Evolutionary conservation across 1,284 basidiomycete species (phyloP), one percentile per base, ranked within the genome.

Genomic region (Irpex sp.): DNA sequence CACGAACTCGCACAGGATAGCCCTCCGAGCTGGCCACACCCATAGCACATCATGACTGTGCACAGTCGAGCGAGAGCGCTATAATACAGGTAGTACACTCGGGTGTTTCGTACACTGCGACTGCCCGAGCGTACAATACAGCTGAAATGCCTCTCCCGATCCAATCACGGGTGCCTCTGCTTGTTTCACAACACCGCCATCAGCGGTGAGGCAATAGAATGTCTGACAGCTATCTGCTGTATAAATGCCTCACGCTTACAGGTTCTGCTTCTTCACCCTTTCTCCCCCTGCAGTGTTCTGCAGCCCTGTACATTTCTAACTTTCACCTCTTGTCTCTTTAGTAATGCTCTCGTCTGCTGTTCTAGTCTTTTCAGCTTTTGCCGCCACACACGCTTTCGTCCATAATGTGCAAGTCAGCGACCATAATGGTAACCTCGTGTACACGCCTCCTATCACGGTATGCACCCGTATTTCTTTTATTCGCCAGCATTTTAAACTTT

Each of bases 381-480:
- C 60, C 15, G 60, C 34, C 59, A 55, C 59, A 54, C 36, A 31
- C 59, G 36, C 31, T 31, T 57, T 40, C 17, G 51, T 36, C 17
- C 62, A 63, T 40, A 57, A 40, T 17, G 52, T 63, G 7, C 21
- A 19, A 19, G 58, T 63, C 9, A 54, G 62, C 17, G 40, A 60
- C 54, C 26, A 13, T 8, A 57, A 63, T 1, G 62, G 58, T n/a
- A 44, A 56, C n/a, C 34, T 48, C 5, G 37, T 60, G 11, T 63
- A 49, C 44, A 63, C 38, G 11, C 62, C 62, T 13, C 51, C 58
- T 37, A 26, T 21, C 51, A 31, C 59, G 13, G 62, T 63, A 57
- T 21, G 62, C 40, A 8, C 57, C 44, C 19, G n/a, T 48, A 58
- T 6, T 47, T 15, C 40, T 38, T 47, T 15, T n/a, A 44, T 17